Base-by-base conservation (phyloP, 768 basidiomycete species). In the button mushroom (Agaricus bisporus) region DNA sequence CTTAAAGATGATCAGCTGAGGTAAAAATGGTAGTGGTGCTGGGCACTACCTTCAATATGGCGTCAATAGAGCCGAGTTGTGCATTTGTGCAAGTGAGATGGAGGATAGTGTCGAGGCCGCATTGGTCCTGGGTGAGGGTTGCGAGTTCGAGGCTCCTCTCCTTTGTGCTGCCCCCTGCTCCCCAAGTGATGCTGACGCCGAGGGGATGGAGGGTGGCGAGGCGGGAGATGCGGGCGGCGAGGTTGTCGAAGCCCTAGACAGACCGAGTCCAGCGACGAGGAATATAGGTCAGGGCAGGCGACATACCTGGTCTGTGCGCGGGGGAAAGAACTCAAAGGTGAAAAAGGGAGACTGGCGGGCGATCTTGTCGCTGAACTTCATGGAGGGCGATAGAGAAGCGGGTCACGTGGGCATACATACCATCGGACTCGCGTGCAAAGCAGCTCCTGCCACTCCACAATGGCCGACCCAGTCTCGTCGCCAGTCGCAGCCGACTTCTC, bases 71-170 rank as follows among this genome's bases (percentile, higher is more conserved):
- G 18, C 92, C 91, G 60, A 85, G 75, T 62, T 88, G 82, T 88
- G 98, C 95, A 69, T 98, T 97, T 29, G 97, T 98, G 73, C 95
- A 98, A 6, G 95, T 98, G 59, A 99, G 68, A 72, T 99, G 97
- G 65, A 99, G 74, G 56, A 97, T 80, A 1, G 92, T 94, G 60
- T 97, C 91, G 41, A 95, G 71, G 1, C 80, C 83, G 67, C 90
- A 80, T 51, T 84, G 81, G 15, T 74, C 71, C 66, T 93, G 90
- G 1, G 82, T 82, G 51, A 91, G 68, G 10, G 80, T 80, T 0
- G 94, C 95, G 2, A 99, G 80, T 59, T 95, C 93, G 38, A 99
- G 73, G 64, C 84, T 91, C 29, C 88, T 79, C 32, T 94, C 89
- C 60, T 81, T 91, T 0, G 95, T 98, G 6, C 85, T 83, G 2